Evolutionary conservation across 352 stramenopile genomes (phyloP), one percentile per base, ranked within the genome.

Genomic region (Phytophthora syringae): DNA sequence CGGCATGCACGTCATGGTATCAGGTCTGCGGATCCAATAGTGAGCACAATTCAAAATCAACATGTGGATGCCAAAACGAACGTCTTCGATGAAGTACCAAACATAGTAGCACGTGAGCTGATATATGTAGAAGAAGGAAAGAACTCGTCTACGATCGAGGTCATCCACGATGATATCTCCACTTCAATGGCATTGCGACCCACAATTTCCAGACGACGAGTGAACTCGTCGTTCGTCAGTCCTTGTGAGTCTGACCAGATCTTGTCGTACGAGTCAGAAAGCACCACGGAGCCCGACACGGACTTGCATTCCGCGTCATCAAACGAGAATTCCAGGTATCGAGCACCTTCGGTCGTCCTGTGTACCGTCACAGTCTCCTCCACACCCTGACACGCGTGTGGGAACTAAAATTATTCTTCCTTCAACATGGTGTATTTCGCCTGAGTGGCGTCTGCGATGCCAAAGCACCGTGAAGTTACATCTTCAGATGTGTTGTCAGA

Each of bases 51-150:
- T n/a, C n/a, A n/a, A n/a, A n/a, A n/a, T n/a, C n/a, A n/a, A n/a
- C n/a, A n/a, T n/a, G n/a, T n/a, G n/a, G n/a, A n/a, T n/a, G n/a
- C n/a, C n/a, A n/a, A n/a, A n/a, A n/a, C n/a, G n/a, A n/a, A n/a
- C n/a, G n/a, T n/a, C n/a, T n/a, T 82, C 69, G 1, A 76, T 88
- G 62, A 87, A 92, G 64, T 84, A 91, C 81, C 81, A 92, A 5
- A 89, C 80, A 79, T 83, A 77, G 87, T 98, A 77, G 76, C 92
- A 76, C 86, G 95, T 82, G 84, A 97, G 65, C 89, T 92, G 80
- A 61, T 92, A 92, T 49, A 92, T 79, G 70, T 92, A 90, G 60
- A 90, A 90, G 48, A 92, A 76, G 1, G 76, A 67, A 90, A 89
- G 51, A 90, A 79, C 57, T 92, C 84, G 55, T 90, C 62, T 5